Percentiles rank a stretch among this genome's conserved stretches.
phyloP scores from a whole-genome alignment of 1,284 basidiomycete species.

The Leccinum fallax region DNA sequence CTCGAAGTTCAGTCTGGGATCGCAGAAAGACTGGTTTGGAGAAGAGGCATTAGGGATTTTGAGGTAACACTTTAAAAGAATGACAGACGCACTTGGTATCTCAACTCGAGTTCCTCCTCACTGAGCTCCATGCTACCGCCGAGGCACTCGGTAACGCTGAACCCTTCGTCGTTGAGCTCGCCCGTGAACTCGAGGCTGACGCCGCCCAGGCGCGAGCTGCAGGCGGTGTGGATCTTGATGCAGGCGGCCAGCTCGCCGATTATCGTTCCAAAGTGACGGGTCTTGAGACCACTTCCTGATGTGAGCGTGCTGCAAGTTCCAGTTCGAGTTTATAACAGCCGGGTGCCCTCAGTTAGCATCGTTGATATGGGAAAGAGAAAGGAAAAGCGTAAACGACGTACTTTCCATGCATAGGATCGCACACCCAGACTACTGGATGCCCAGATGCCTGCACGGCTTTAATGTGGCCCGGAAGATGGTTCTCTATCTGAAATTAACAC shows the following conservation, averaged over 20 bases:
- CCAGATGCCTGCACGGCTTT: slow-evolving; percentile 77
- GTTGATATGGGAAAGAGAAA: neutral
- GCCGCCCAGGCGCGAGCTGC: slow-evolving; percentile 83
- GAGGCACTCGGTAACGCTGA: slow-evolving; percentile 86
- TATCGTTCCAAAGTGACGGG: slow-evolving; percentile 89
- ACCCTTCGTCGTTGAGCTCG: slow-evolving; percentile 91
- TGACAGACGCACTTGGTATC: slow-evolving; percentile 64
- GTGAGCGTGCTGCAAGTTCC: slow-evolving; percentile 68
- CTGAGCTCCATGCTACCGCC: slow-evolving; percentile 82
- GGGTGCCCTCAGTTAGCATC: neutral
- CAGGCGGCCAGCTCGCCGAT: slow-evolving; percentile 86
- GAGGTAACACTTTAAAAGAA: neutral
- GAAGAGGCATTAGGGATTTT: neutral
- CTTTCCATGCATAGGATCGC: slow-evolving; percentile 99
- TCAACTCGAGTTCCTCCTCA: slow-evolving; percentile 70
- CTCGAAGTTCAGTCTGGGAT: slow-evolving; percentile 82
- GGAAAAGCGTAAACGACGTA: slow-evolving; percentile 41
- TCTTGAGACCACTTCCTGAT: slow-evolving; percentile 79
- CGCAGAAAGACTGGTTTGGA: slow-evolving; percentile 67
- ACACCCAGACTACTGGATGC: slow-evolving; percentile 92
- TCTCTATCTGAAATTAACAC: slow-evolving; percentile 59
- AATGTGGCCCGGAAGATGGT: slow-evolving; percentile 82
- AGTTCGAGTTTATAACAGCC: neutral
- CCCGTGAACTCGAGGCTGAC: slow-evolving; percentile 97
- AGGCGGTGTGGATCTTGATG: slow-evolving; percentile 77